Base-by-base conservation (phyloP, 2,329 filamentous ascomycete species). In the Hymenoscyphus albidus region DNA sequence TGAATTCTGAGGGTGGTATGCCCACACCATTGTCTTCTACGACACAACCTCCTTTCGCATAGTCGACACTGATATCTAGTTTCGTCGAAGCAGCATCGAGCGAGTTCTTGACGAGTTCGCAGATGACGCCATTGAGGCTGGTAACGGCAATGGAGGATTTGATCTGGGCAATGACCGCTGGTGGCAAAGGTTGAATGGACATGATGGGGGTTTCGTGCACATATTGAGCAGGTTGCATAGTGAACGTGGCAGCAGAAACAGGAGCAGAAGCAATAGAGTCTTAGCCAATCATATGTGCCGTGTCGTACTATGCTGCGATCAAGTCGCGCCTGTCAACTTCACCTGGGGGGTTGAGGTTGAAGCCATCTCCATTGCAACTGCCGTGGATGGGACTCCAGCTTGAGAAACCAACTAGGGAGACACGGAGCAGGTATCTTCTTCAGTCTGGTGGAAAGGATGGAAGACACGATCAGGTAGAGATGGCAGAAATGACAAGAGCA, bases 11-110 rank as follows among this genome's bases (percentile, higher is more conserved):
- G 0, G 90, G 85, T 1, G 80, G 75, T 57, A 99, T 96, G 0
- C 95, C 95, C 16, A 80, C 64, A 1, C 95, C 95, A 77, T 98
- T 84, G 74, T 99, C 95, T 73, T 96, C 90, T 5, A 97, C 84
- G 0, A 83, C 81, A 76, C 93, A 97, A 70, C 84, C 86, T 5
- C 93, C 94, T 31, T 88, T 87, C 62, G 78, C 76, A 74, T 92
- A 92, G 77, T 97, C 90, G 27, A 97, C 80, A 0, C 82, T 83
- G 62, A 96, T 80, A 62, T 85, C 85, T 67, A 97, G 78, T 63
- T 83, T 89, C 40, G 81, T 83, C 16, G 93, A 88, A 57, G 80
- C 79, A 3, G 93, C 92, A 79, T 99, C 95, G 13, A 99, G 81
- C 0, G 92, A 86, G 75, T 99, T 99, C 75, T 89, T 87, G 32